Base-by-base conservation (phyloP, 257 asterid species). In the Echium plantagineum region DNA sequence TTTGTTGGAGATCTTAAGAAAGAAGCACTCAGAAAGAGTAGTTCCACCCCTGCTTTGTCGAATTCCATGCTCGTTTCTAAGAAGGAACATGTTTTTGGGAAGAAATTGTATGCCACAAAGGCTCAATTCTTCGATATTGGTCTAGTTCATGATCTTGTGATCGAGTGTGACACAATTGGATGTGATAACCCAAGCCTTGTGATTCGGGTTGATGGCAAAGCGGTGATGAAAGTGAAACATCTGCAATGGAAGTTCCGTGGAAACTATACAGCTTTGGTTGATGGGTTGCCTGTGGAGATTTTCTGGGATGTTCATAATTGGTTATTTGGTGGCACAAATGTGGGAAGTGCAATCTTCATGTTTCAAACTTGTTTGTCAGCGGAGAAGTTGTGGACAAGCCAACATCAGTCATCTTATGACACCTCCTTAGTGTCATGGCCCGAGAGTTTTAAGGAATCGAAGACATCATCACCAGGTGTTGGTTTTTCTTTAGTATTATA, bases 231-330 rank as follows among this genome's bases (percentile, higher is more conserved):
- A 61, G 83, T 90, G 63, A 83, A 78, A 74, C 94, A 85, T 22
- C 63, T 90, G n/a, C 77, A 70, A 0, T 90, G 98, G 98, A 90
- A 90, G 58, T 90, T 90, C 38, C 77, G 96, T 0, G 96, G 96
- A 55, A 90, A 90, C 32, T 76, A 68, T 72, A 67, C 91, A 0
- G 77, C 88, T 58, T 63, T 73, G 77, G 78, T 90, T 5, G 98
- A 90, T 72, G 98, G 96, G 4, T 68, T 87, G 24, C 89, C 91
- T 19, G 94, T 90, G n/a, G 96, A 90, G 70, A 74, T 90, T 48
- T 83, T 75, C 58, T 87, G 95, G 95, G 96, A 90, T 69, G 95
- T 90, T 28, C 89, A 87, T 31, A 80, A 87, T 66, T 90, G 96
- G 98, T 62, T 90, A 26, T 90, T 87, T 56, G 78, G 90, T 42